Base-by-base conservation (phyloP, 495 filamentous ascomycete genomes). In the Gamarada debralockiae region DNA sequence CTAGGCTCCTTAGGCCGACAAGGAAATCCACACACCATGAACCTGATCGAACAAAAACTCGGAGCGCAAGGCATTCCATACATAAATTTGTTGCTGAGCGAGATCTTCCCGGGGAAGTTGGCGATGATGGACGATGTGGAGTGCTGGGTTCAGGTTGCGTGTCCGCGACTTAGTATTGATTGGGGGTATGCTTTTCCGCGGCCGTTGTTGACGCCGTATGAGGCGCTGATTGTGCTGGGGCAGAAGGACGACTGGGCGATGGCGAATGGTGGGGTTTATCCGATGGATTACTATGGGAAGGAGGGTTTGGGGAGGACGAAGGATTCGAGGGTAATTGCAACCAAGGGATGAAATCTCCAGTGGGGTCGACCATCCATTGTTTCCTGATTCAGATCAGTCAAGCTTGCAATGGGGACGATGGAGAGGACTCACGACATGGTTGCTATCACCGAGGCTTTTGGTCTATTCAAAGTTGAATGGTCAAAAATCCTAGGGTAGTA, bases 121-220 rank as follows among this genome's bases (percentile, higher is more conserved):
- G 91, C 86, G 0, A 79, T 92, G 73, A 96, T 98, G 89, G 60
- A 64, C 22, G 92, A 97, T 64, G 86, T 98, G 5, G 93, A 96
- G 58, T 92, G 89, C 53, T 98, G 93, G 93, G 92, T 97, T 29
- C 93, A 98, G 69, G 89, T 98, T 37, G 93, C 93, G 8, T 98
- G 93, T 73, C 93, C 93, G 7, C 70, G 93, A 23, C 62, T 98
- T 62, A 96, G 90, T 66, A 98, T 98, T 53, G 93, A 98, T 71
- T 98, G 93, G 93, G 93, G 93, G 0, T 98, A 97, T 73, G 93
- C 95, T 13, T 98, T 98, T 67, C 76, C 86, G 3, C 73, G 87
- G 27, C 93, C 93, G 27, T 63, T 98, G 56, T 65, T 98, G 63
- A 97, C 91, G 41, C 92, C 93, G 12, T 97, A 97, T 57, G 93